These are phyloP conservation scores for Cardamine resedifolia DNA, from an alignment of 345 rosid species.

Conservation along the genomic window DNA sequence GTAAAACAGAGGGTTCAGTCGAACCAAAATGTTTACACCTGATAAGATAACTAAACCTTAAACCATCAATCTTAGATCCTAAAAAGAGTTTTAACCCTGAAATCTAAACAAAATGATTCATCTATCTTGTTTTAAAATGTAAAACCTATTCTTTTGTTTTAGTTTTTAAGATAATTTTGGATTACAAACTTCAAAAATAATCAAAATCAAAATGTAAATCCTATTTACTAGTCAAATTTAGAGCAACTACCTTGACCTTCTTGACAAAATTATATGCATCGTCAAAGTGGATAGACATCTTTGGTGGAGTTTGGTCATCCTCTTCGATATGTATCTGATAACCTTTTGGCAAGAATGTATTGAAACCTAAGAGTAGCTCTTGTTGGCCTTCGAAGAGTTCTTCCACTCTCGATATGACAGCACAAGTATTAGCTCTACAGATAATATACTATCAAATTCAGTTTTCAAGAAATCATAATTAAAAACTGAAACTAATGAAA, in stretches of 20 bases:
- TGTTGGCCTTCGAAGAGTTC: conserved; percentile 74
- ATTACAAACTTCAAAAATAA: neutral
- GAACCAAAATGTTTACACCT: neutral
- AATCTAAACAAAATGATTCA: neutral
- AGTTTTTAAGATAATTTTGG: neutral
- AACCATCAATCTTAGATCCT: neutral
- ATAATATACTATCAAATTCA: conserved; percentile 1
- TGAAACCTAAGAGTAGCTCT: conserved; percentile 78
- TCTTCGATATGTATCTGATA: conserved; percentile 60
- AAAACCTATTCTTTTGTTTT: neutral
- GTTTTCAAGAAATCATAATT: neutral
- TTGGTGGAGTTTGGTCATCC: conserved; percentile 50
- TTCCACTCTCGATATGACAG: conserved; percentile 77
- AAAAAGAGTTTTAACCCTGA: too few relatives aligned
- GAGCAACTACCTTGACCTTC: conserved; percentile 60
- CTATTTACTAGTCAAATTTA: neutral
- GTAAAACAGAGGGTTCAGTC: too few relatives aligned
- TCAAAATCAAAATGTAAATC: neutral
- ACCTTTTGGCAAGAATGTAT: conserved; percentile 80
- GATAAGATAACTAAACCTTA: neutral
- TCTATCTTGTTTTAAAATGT: neutral
- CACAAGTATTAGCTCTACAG: conserved; percentile 64
- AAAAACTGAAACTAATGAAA: neutral
- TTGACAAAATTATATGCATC: conserved; percentile 75
- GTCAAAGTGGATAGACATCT: conserved; percentile 59